These are phyloP conservation scores for Heliamphora pulchella DNA, from an alignment of 179 eudicot genomes.

Conservation along the genomic window DNA sequence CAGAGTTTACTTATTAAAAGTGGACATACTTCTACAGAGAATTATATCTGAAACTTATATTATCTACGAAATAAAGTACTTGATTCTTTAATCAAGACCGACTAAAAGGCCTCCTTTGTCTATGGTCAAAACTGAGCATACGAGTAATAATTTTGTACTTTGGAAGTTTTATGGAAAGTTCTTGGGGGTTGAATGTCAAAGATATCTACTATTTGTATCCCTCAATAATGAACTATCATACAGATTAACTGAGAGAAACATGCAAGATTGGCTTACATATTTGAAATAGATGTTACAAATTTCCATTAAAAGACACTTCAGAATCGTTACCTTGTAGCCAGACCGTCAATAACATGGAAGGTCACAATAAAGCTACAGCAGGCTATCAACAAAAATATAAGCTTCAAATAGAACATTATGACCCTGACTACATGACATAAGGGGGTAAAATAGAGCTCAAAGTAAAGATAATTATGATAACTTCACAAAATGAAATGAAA, in stretches of 20 bases:
- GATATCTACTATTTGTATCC: not conserved
- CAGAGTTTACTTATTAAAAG: not conserved
- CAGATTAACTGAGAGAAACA: not conserved
- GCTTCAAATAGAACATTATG: not conserved
- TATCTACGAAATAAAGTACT: too few relatives aligned
- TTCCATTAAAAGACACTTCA: not conserved
- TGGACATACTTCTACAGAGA: not conserved
- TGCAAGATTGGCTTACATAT: not conserved
- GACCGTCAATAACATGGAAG: not conserved
- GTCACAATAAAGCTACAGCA: not conserved
- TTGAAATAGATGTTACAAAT: not conserved
- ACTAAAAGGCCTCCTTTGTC: not conserved
- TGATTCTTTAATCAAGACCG: too few relatives aligned
- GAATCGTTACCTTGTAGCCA: not conserved
- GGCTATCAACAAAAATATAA: not conserved
- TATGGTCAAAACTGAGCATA: not conserved
- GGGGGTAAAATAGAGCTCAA: not conserved
- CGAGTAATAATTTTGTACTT: not conserved
- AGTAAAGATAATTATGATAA: too few relatives aligned
- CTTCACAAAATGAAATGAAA: not conserved
- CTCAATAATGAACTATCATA: not conserved
- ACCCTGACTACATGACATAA: not conserved
- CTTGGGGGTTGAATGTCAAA: not conserved
- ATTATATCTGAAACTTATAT: too few relatives aligned
- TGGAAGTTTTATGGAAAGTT: not conserved